Conservation (phyloP, 352 stramenopile genomes). For the Pythium pectinolyticum region DNA sequence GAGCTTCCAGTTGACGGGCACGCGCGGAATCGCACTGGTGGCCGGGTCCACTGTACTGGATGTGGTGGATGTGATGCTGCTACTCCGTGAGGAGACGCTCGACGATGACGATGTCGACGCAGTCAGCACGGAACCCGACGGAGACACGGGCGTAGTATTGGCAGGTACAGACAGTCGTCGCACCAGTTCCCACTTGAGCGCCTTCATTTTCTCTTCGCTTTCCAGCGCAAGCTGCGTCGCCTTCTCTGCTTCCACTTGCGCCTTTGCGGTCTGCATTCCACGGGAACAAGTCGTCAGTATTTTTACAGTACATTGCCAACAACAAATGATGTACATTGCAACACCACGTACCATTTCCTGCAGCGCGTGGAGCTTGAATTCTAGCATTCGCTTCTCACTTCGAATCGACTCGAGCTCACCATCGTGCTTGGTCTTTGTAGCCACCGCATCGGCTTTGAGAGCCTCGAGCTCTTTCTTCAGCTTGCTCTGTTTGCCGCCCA, state of each 20-base stretch:
- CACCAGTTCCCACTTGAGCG: slow-evolving; percentile 74
- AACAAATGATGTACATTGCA: no score
- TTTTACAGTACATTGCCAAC: neutral
- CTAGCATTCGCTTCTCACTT: slow-evolving; percentile 55
- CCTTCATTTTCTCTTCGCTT: slow-evolving; percentile 66
- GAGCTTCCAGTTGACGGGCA: slow-evolving; percentile 56
- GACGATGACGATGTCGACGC: slow-evolving; percentile 17
- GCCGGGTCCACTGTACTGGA: slow-evolving; percentile 17
- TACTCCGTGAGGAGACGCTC: neutral
- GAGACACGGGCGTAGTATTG: slow-evolving; percentile 1
- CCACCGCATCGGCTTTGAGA: slow-evolving; percentile 41
- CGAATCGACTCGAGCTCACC: slow-evolving; percentile 41
- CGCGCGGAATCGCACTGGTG: slow-evolving; percentile 26
- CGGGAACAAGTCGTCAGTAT: neutral
- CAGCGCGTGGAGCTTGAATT: slow-evolving; percentile 55
- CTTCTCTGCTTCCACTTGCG: slow-evolving; percentile 55
- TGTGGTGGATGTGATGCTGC: no score
- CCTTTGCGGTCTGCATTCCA: slow-evolving; percentile 36
- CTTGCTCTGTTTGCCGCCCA: slow-evolving; percentile 56
- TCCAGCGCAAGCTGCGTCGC: slow-evolving; percentile 36
- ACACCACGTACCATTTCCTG: slow-evolving; percentile 48
- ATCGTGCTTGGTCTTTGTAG: slow-evolving; percentile 33
- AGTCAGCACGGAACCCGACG: neutral
- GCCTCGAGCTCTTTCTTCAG: slow-evolving; percentile 62
- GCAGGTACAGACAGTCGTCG: slow-evolving; percentile 39